Evolutionary conservation across 192 early-diverging fungal genomes (phyloP), one percentile per base, ranked within the genome.

Genomic region (Geranomyces variabilis): DNA sequence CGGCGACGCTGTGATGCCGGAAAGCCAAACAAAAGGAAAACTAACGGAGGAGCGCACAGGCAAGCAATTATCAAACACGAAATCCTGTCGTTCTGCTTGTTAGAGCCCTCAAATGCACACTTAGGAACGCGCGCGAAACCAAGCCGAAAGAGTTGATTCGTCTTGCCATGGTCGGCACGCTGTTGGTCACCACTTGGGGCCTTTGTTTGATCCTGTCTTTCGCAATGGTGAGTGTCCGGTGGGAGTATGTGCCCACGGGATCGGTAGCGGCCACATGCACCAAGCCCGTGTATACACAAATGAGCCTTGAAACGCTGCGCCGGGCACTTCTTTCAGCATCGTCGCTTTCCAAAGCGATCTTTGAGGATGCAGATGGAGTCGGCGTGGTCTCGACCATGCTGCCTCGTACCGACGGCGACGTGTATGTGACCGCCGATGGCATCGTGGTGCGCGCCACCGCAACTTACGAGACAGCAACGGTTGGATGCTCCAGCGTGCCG

Each of bases 41-140:
- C 58, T n/a, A 15, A 53, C n/a, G 51, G 15, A 9, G 17, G 51
- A n/a, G 51, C 3, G 51, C 51, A 60, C n/a, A 45, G 63, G 45
- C 66, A 13, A 53, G 28, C 13, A 67, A 67, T 34, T 67, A 67
- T 36, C 66, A 67, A 55, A 67, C 47, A 4, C 1, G 51, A 21
- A 67, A 67, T 31, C 45, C 47, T 6, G 49, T 67, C 3, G n/a
- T 67, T 8, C 21, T 67, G 49, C 15, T 30, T 31, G 2, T 19
- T 6, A 1, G 66, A 51, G 66, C 66, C 21, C 30, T 67, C 21
- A 53, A 34, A 30, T 67, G 66, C 34, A 28, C 28, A 1, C 28
- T 67, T 17, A 1, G 49, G 29, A 67, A 67, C 33, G 66, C 66
- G 14, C 49, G 22, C 12, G 49, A 48, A 19, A 67, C 66, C n/a